Evolutionary conservation across 2,329 filamentous ascomycete genomes (phyloP).

Genomic region (Corynespora cassiicola): DNA sequence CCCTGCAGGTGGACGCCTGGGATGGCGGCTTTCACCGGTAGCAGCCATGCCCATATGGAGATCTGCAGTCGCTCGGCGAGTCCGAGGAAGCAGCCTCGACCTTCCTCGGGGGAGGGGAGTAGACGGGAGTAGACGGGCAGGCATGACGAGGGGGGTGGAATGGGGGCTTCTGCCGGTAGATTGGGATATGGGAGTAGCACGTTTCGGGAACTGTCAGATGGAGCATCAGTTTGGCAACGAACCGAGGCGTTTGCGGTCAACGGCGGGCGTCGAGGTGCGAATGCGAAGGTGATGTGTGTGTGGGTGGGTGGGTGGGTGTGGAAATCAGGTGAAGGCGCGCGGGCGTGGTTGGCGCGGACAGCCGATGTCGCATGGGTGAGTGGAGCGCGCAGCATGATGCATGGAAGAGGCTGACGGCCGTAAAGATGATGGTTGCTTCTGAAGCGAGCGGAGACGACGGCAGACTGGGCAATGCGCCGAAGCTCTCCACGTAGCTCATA

Average conservation of each 20-base stretch:
- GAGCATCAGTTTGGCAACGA: too few relatives aligned
- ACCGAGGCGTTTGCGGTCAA: too few relatives aligned
- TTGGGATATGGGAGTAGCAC: constrained; percentile 8
- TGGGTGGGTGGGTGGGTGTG: too few relatives aligned
- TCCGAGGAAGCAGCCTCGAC: constrained; percentile 11
- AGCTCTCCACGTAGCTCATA: constrained; percentile 15
- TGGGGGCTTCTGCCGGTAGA: constrained; percentile 24
- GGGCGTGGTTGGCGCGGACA: background rate
- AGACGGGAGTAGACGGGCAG: too few relatives aligned
- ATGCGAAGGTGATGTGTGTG: too few relatives aligned
- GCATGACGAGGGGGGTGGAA: constrained; percentile 9
- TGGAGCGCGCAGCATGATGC: constrained; percentile 11
- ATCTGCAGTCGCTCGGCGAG: constrained; percentile 21
- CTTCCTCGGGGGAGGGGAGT: constrained; percentile 5
- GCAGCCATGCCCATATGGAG: constrained; percentile 3
- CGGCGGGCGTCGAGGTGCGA: too few relatives aligned
- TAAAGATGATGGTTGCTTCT: constrained; percentile 16
- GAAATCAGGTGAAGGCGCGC: constrained; percentile 5
- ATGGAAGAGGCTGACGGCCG: constrained; percentile 11
- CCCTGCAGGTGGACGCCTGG: constrained; percentile 17
- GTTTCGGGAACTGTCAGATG: constrained; percentile 13
- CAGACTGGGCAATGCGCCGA: constrained; percentile 15
- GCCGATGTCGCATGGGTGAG: too few relatives aligned
- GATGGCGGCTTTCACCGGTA: constrained; percentile 1
- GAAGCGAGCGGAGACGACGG: constrained; percentile 13